These are phyloP conservation scores for Penicillium corylophilum DNA, from an alignment of 2,329 filamentous ascomycete species.

Conservation along the genomic window DNA sequence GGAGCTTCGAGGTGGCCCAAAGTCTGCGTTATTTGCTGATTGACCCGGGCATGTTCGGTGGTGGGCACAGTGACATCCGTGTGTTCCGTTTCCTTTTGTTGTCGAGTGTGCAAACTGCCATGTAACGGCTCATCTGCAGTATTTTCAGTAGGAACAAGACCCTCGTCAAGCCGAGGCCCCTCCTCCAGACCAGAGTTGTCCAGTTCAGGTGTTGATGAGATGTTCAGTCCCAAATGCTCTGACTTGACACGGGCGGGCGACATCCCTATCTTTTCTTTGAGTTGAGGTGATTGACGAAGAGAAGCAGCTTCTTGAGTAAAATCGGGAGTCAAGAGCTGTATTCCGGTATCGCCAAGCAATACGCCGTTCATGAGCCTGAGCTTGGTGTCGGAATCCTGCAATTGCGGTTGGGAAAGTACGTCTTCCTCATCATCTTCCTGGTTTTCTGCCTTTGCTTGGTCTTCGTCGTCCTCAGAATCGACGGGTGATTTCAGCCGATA, in stretches of 20 bases:
- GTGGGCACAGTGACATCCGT: neutral
- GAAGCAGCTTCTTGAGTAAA: conserved; percentile 21
- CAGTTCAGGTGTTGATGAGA: neutral
- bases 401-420: neutral
- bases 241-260: neutral
- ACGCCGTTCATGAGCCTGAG: neutral
- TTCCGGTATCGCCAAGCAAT: neutral
- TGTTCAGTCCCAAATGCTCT: neutral
- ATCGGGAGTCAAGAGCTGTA: conserved; percentile 23
- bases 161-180: neutral
- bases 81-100: neutral
- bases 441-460: neutral
- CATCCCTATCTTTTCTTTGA: neutral
- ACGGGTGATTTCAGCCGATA: neutral
- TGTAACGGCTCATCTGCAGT: neutral
- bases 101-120: neutral
- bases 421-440: neutral
- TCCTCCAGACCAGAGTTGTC: neutral
- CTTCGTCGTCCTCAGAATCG: neutral
- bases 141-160: neutral
- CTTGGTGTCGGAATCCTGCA: neutral
- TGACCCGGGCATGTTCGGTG: neutral
- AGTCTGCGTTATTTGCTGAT: neutral
- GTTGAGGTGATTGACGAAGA: neutral
- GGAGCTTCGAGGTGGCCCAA: neutral